Evolutionary conservation across 257 asterid genomes (phyloP).

Genomic region (Cinchona pubescens): DNA sequence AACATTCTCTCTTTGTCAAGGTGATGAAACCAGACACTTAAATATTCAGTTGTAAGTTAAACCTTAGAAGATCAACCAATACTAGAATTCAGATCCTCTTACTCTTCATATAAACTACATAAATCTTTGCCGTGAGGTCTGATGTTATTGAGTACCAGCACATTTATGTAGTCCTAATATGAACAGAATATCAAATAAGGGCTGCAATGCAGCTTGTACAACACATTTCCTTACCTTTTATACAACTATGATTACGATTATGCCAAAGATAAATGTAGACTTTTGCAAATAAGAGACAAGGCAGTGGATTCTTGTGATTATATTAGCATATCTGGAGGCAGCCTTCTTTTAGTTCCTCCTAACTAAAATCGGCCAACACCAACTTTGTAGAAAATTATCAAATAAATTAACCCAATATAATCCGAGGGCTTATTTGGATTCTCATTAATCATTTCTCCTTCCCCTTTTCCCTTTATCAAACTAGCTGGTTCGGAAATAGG

Average conservation of each 20-base stretch:
- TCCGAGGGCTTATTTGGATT: background rate
- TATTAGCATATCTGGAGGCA: background rate
- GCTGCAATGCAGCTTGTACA: background rate
- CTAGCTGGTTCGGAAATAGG: background rate
- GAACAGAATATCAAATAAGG: background rate
- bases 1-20: constrained; percentile 34
- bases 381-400: background rate
- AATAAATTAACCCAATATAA: background rate
- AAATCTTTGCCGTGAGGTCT: too few species aligned
- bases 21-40: constrained; percentile 45
- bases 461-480: background rate
- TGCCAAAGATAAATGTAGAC: background rate
- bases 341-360: too few species aligned
- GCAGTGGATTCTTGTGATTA: background rate
- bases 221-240: background rate
- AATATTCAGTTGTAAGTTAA: constrained; percentile 40
- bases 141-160: too few species aligned
- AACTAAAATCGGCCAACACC: background rate
- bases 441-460: background rate
- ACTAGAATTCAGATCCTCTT: too few species aligned
- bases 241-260: background rate
- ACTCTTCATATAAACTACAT: too few species aligned
- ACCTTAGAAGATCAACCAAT: background rate
- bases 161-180: background rate
- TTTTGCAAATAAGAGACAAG: background rate